Evolutionary conservation across 257 asterid genomes (phyloP), one percentile per base, ranked within the genome.

Genomic region (Nicotiana tomentosiformis): DNA sequence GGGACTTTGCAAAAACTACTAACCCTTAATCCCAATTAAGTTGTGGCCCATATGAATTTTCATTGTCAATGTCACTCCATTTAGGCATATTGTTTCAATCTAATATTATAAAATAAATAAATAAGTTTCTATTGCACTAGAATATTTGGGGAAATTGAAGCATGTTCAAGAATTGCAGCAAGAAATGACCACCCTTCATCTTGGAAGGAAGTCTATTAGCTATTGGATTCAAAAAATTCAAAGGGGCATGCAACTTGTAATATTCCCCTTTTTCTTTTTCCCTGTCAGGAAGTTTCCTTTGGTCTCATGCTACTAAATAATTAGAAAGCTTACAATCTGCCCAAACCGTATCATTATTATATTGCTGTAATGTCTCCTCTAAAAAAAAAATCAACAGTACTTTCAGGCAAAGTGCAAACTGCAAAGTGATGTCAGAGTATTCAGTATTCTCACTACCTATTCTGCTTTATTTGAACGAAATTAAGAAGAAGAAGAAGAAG

Each of bases 281-380:
- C 77, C 23, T 62, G 65, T 69, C 30, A 46, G 46, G 29, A 60
- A 82, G 29, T 76, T 51, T 76, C 49, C 85, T 70, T 46, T 30
- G 67, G 46, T 53, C 6, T n/a, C 20, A 84, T 67, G 15, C 33
- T 10, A 80, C 80, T 76, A 49, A 76, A 74, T 76, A 51, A 74
- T 76, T 49, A 51, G 80, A 51, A 81, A 81, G 83, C 62, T 70
- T 55, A 66, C 33, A 46, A 3, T 70, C 68, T 76, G 78, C 43
- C 55, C 83, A 66, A 62, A 56, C 69, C 67, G 83, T 84, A 64
- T 86, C 26, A 81, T 84, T 82, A 67, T 43, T 43, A 43, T 43
- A 43, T 76, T 66, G 80, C 84, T 10, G 60, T 39, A 53, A 18
- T 67, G 23, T 78, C 85, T 83, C 53, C 9, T n/a, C 37, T 78